Percentiles rank a stretch among this genome's conserved stretches.
These are phyloP conservation scores for Camelina hispida DNA, from an alignment of 345 rosid genomes.

Conservation along the genomic window DNA sequence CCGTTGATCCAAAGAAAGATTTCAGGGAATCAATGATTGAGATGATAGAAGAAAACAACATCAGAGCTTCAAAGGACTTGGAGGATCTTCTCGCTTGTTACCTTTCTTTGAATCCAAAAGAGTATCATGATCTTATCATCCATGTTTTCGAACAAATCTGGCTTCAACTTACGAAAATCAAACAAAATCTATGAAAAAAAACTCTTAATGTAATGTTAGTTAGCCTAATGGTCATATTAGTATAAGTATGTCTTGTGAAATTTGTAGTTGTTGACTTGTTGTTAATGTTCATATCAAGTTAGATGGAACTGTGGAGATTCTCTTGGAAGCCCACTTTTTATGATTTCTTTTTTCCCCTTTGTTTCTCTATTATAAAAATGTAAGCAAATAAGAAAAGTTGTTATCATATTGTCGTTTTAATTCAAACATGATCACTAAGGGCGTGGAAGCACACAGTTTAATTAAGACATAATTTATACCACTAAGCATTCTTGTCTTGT, in stretches of 20 bases:
- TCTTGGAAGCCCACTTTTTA: constrained; percentile 8
- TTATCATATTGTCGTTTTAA: constrained; percentile 39
- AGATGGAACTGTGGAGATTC: constrained; percentile 16
- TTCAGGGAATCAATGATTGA: constrained; percentile 91
- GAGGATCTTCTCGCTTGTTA: constrained; percentile 92
- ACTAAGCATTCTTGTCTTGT: constrained; percentile 26
- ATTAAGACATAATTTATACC: constrained; percentile 15
- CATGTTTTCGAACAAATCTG: constrained; percentile 85
- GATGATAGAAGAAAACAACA: constrained; percentile 83
- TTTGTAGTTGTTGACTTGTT: constrained; percentile 26
- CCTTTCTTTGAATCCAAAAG: constrained; percentile 67
- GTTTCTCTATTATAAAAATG: no score
- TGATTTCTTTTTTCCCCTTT: background rate
- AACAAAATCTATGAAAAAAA: no score
- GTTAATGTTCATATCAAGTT: constrained; percentile 34
- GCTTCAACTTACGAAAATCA: constrained; percentile 44
- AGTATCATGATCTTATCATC: constrained; percentile 72
- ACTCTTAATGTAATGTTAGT: constrained; percentile 10
- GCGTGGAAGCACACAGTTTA: constrained; percentile 20
- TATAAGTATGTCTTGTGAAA: constrained; percentile 23
- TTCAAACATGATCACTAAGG: constrained; percentile 32
- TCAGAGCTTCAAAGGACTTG: constrained; percentile 65
- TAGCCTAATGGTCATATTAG: constrained; percentile 19
- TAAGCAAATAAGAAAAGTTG: constrained; percentile 33
- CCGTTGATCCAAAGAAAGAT: constrained; percentile 78